These are phyloP conservation scores for Vaccinium vitisidaea DNA, from an alignment of 148 eudicot genomes.

Conservation along the genomic window DNA sequence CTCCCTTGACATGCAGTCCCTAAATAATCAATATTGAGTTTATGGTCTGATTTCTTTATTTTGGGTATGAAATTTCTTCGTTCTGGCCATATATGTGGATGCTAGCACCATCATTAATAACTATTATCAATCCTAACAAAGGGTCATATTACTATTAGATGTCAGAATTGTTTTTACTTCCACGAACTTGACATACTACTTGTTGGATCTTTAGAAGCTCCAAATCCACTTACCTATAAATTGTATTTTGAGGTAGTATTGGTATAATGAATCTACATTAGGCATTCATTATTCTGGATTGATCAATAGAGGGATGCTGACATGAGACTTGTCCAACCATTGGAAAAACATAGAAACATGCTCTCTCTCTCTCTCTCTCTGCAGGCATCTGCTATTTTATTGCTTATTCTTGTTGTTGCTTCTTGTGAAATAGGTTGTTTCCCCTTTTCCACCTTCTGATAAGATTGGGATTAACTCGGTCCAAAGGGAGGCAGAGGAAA, in stretches of 20 bases:
- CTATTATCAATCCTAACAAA: neutral
- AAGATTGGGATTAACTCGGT: slow-evolving; percentile 95
- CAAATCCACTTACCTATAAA: neutral
- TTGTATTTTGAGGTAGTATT: neutral
- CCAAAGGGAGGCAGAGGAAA: slow-evolving; percentile 93
- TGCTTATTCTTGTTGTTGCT: neutral
- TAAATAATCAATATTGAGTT: neutral
- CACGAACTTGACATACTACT: neutral
- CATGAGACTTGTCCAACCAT: neutral
- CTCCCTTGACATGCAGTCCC: neutral
- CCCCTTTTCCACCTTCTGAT: slow-evolving; percentile 95
- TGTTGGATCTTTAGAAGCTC: slow-evolving; percentile 1
- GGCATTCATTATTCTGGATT: neutral
- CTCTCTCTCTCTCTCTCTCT: neutral
- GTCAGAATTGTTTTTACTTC: neutral
- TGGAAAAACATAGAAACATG: neutral
- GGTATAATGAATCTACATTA: neutral
- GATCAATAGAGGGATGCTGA: slow-evolving; percentile 7
- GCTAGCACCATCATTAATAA: neutral
- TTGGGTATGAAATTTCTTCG: neutral
- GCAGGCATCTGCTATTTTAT: neutral
- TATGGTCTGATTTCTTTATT: neutral
- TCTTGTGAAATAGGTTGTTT: slow-evolving; percentile 58
- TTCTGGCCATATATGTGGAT: neutral
- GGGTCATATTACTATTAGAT: neutral